A percentile compares a stretch with the other conserved stretches of the same genome.
These are phyloP conservation scores for Tulasnella sp. DNA, from an alignment of 768 basidiomycete species.

Conservation along the genomic window DNA sequence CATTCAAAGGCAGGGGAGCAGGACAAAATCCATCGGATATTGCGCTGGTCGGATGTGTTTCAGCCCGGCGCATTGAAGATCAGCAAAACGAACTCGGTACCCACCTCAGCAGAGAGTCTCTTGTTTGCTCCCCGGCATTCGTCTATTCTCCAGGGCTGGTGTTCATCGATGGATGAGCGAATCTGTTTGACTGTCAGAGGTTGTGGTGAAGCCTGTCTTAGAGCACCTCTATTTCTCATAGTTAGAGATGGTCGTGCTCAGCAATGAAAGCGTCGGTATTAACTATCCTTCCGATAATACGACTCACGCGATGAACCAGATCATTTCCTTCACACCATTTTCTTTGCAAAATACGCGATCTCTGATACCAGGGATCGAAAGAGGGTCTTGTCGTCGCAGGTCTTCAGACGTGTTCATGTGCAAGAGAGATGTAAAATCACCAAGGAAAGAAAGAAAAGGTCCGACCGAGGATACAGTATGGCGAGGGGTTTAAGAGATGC, in stretches of 20 bases:
- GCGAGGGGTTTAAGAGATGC: too few species aligned
- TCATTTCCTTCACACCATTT: constrained; percentile 52
- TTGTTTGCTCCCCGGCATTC: neutral
- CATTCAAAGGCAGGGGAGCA: too few species aligned
- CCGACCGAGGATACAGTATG: too few species aligned
- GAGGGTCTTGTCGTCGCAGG: neutral
- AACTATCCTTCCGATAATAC: neutral
- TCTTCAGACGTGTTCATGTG: too few species aligned
- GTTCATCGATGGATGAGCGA: neutral
- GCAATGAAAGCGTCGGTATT: neutral
- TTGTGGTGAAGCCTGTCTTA: neutral
- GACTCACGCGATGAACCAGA: neutral
- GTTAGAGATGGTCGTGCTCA: neutral
- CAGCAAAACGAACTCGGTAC: too few species aligned
- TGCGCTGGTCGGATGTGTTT: too few species aligned
- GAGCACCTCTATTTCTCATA: neutral
- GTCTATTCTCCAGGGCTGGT: neutral
- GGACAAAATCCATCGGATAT: too few species aligned
- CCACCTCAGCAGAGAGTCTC: neutral
- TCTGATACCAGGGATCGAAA: constrained; percentile 44
- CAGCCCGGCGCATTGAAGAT: too few species aligned
- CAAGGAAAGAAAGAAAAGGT: too few species aligned
- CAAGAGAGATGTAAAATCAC: too few species aligned
- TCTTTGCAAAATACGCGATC: constrained; percentile 88
- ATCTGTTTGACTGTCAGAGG: neutral